Percentiles rank a stretch among this genome's conserved stretches.
These are phyloP conservation scores for Saturnispora ahearnii DNA, from an alignment of 805 yeast species.

Conservation along the genomic window DNA sequence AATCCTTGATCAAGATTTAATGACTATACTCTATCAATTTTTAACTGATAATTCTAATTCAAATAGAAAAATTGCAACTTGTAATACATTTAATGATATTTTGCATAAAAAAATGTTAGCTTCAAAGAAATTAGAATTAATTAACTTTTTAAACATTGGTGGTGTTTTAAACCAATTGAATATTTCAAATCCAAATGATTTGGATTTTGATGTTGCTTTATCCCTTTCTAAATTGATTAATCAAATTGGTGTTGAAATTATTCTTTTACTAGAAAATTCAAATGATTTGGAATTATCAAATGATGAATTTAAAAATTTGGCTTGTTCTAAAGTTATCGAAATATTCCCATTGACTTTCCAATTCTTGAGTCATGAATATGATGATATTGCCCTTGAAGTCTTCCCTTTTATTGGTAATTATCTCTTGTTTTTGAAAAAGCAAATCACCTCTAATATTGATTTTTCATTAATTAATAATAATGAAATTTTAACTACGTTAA, in stretches of 20 bases:
- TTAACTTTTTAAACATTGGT: conserved; percentile 61
- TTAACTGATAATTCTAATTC: conserved; percentile 30
- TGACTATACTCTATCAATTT: conserved; percentile 50
- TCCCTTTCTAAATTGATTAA: conserved; percentile 72
- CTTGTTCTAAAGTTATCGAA: conserved; percentile 41
- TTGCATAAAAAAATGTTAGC: conserved; percentile 52
- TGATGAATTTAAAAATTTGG: conserved; percentile 29
- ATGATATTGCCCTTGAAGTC: conserved; percentile 77
- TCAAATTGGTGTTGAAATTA: conserved; percentile 65
- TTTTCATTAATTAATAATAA: conserved; percentile 25
- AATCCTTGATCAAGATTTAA: conserved; percentile 52
- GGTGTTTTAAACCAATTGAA: conserved; percentile 36
- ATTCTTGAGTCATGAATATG: conserved; percentile 74
- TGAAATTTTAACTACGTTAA: conserved; percentile 52
- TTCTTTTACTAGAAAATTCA: conserved; percentile 54
- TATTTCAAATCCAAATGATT: conserved; percentile 32
- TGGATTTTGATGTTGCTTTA: conserved; percentile 53
- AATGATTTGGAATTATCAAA: conserved; percentile 29
- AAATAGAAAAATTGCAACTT: conserved; percentile 48
- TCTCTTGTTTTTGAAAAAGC: conserved; percentile 59
- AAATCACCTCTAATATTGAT: conserved; percentile 28
- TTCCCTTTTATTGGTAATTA: conserved; percentile 74
- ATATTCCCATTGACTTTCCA: conserved; percentile 65
- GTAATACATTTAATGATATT: conserved; percentile 44
- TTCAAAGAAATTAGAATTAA: conserved; percentile 49